A percentile compares a stretch with the other conserved stretches of the same genome.
Conservation (phyloP, 352 stramenopile genomes). For the Stramenopiles sp. region DNA sequence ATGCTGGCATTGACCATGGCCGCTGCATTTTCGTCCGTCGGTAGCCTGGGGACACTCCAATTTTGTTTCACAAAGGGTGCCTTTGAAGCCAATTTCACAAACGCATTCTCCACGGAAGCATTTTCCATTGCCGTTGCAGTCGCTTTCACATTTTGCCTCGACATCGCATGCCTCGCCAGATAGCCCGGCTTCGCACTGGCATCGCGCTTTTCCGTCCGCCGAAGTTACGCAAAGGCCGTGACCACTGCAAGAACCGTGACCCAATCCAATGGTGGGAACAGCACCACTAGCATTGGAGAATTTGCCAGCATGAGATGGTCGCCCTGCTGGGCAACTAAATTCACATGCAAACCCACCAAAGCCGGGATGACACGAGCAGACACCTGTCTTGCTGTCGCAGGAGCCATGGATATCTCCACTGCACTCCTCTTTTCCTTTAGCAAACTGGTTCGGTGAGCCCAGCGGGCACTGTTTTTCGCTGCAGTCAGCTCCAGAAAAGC, state of each 20-base stretch:
- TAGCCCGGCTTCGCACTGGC: neutral
- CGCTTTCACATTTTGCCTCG: neutral
- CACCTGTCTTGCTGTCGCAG: neutral
- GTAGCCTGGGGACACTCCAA: neutral
- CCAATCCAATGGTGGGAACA: neutral
- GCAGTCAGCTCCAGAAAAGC: neutral
- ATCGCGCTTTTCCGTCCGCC: neutral
- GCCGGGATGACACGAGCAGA: neutral
- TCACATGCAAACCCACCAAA: neutral
- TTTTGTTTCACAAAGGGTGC: neutral
- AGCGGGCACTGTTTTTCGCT: neutral
- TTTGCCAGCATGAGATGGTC: neutral
- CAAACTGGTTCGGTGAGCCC: neutral
- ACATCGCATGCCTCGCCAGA: neutral
- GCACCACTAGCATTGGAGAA: neutral
- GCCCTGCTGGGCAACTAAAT: neutral
- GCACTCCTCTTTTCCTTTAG: neutral
- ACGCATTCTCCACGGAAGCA: neutral
- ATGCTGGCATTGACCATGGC: neutral
- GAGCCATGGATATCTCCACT: neutral
- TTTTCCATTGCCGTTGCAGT: neutral
- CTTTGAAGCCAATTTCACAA: slow-evolving; percentile 6
- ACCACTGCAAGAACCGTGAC: neutral
- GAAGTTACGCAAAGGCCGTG: neutral
- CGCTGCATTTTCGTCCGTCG: neutral